A percentile compares a stretch with the other conserved stretches of the same genome.
These are phyloP conservation scores for Dryadomyces quercus-mongolicae DNA, from an alignment of 2,329 filamentous ascomycete genomes.

Conservation along the genomic window DNA sequence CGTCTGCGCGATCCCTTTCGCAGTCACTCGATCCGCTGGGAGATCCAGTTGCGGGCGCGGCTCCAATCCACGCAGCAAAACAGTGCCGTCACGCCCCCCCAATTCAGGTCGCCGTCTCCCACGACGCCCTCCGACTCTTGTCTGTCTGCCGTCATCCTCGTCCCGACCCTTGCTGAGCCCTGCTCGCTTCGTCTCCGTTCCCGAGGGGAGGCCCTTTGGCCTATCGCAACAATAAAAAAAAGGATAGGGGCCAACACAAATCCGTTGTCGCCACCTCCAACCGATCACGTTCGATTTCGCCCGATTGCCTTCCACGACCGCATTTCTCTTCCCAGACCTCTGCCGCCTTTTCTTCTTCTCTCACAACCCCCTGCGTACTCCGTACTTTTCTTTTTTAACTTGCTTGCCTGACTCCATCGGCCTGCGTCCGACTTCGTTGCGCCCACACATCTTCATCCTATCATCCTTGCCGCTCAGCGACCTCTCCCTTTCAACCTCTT, in stretches of 20 bases:
- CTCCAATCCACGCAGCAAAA: constrained; percentile 8
- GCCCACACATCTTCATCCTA: too few species aligned
- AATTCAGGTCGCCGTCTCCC: not conserved
- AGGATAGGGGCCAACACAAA: not conserved
- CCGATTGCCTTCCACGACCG: not conserved
- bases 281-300: not conserved
- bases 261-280: not conserved
- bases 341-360: not conserved
- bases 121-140: not conserved
- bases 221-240: not conserved
- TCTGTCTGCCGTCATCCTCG: not conserved
- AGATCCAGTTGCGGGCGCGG: constrained; percentile 12
- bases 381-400: not conserved
- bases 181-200: not conserved
- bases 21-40: constrained; percentile 11
- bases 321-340: not conserved
- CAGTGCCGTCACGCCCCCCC: not conserved
- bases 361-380: not conserved
- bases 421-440: not conserved
- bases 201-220: not conserved
- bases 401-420: not conserved
- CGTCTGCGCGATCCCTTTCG: constrained; percentile 9
- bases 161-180: not conserved
- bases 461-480: too few species aligned
- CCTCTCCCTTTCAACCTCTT: too few species aligned